Base-by-base conservation (phyloP, 352 stramenopile species). In the Phytopythium aichiense region DNA sequence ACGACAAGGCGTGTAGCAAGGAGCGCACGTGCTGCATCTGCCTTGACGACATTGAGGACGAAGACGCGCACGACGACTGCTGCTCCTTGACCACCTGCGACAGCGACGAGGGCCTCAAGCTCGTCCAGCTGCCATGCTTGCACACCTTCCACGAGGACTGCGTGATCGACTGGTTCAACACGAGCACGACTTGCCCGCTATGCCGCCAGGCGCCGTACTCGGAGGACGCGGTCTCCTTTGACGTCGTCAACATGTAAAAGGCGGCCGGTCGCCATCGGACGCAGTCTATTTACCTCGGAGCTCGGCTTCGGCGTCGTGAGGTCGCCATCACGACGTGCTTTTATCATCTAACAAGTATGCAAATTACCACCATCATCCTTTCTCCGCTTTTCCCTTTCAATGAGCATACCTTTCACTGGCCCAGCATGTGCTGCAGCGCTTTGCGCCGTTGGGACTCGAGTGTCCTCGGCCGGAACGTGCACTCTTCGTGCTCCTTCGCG, bases 91-190 rank as follows among this genome's bases (percentile, higher is more conserved):
- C 12, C 42, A 48, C 28, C 4, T 37, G 48, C 57, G 16, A 18
- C 48, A 51, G 46, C 37, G 9, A 54, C 11, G 67, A 72, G 5
- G 68, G 66, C 25, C 60, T 81, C 28, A 76, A 71, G 48, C 74
- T 87, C 64, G 80, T 89, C 30, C 66, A 72, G 58, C 61, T 92
- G n/a, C 75, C 79, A 23, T 92, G 83, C 56, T 65, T 55, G 18
- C 83, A 92, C 59, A 71, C 80, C 40, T 92, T 89, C 60, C 83
- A 92, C 62, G 81, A 92, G 70, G 79, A 89, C 72, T 92, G 83
- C 42, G 73, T 90, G 30, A 79, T 91, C 50, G 71, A 85, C 62
- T 92, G 83, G 83, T 88, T 91, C 59, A 85, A 84, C 54, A 74
- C 77, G 2, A 89, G 77, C 58, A 81, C 72, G 43, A 89, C 80